Conservation (phyloP, 352 stramenopile genomes). For the Phytophthora idaei region DNA sequence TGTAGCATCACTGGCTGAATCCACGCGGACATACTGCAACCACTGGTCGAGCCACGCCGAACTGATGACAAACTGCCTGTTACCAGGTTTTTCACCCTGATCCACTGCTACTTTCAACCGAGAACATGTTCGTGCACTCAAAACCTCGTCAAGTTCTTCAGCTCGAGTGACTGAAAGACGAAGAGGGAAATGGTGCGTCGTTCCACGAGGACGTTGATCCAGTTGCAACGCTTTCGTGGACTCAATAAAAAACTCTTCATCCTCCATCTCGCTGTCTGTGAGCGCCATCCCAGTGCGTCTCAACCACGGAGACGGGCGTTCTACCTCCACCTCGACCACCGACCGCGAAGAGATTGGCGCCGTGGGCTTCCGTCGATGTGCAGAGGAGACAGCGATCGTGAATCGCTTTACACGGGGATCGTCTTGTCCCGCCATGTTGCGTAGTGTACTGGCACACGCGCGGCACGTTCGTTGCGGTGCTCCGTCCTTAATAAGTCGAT, state of each 20-base stretch:
- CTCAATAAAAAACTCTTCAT: constrained; percentile 36
- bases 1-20: constrained; percentile 30
- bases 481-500: constrained; percentile 74
- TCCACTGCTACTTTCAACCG: constrained; percentile 19
- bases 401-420: constrained; percentile 67
- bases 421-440: constrained; percentile 64
- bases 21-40: constrained; percentile 67
- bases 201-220: constrained; percentile 18
- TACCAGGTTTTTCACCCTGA: constrained; percentile 4
- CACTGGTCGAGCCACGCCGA: constrained; percentile 70
- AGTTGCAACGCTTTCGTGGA: constrained; percentile 35
- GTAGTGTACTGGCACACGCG: constrained; percentile 61
- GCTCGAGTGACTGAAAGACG: constrained; percentile 37
- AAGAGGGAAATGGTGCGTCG: constrained; percentile 31
- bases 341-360: constrained; percentile 11
- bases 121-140: constrained; percentile 49
- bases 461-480: constrained; percentile 77
- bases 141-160: constrained; percentile 64
- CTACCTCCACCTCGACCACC: constrained; percentile 36
- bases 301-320: constrained; percentile 41
- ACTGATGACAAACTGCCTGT: constrained; percentile 59
- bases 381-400: constrained; percentile 35
- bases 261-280: constrained; percentile 31
- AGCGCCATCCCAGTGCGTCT: constrained; percentile 27
- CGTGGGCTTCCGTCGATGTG: constrained; percentile 16